These are phyloP conservation scores for Breynia disticha DNA, from an alignment of 441 rosid species.

Conservation along the genomic window DNA sequence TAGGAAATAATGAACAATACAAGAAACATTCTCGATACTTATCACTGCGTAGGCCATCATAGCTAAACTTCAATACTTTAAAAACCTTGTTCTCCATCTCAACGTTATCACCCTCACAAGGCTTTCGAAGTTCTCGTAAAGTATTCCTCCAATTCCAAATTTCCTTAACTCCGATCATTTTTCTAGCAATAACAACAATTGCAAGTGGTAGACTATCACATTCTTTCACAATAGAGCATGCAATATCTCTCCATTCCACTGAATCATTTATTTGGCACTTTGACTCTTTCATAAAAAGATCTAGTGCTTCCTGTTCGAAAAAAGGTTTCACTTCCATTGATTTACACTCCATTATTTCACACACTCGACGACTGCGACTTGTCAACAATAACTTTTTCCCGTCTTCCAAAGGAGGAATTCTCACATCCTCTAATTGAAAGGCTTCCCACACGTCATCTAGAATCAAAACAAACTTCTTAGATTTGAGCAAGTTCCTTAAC, in stretches of 20 bases:
- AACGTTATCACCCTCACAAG: neutral
- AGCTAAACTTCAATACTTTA: no score
- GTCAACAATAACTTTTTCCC: no score
- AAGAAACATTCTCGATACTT: conserved; percentile 10
- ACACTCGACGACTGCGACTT: no score
- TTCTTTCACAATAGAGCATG: no score
- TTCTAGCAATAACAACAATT: conserved; percentile 2
- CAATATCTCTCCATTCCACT: neutral
- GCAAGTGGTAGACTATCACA: no score
- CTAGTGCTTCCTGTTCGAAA: conserved; percentile 2
- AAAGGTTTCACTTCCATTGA: conserved; percentile 9
- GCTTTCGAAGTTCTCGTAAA: neutral
- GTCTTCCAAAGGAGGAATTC: no score
- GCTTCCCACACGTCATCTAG: no score
- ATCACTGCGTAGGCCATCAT: neutral
- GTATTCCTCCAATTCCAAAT: conserved; percentile 10
- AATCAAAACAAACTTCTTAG: no score
- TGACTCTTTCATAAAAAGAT: neutral
- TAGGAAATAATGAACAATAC: conserved; percentile 11
- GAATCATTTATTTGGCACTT: neutral
- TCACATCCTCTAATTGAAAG: no score
- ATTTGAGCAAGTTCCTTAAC: no score
- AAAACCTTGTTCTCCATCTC: conserved; percentile 5
- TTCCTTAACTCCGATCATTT: conserved; percentile 10
- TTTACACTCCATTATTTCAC: no score